Conservation (phyloP, 768 basidiomycete species). For the Mycena olivaceomarginata region DNA sequence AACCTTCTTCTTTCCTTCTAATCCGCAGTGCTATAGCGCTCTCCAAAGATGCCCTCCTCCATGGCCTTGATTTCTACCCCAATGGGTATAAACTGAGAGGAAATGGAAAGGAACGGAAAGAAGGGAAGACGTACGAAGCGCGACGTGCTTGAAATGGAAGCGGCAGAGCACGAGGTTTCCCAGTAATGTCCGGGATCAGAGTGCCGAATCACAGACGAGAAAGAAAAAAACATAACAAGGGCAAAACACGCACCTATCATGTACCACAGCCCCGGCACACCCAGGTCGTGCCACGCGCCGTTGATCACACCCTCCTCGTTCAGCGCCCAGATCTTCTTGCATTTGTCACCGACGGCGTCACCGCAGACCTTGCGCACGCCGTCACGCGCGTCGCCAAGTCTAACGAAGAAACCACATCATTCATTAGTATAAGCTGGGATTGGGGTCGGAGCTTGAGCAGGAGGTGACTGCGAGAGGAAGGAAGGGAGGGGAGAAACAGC, state of each 20-base stretch:
- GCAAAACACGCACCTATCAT: conserved; percentile 64
- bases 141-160: conserved; percentile 81
- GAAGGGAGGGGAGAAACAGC: not conserved
- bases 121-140: conserved; percentile 72
- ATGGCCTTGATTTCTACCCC: conserved; percentile 81
- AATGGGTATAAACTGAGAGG: no score
- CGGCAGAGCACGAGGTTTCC: conserved; percentile 77
- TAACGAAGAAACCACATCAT: conserved; percentile 52
- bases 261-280: conserved; percentile 73
- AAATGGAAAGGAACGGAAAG: not conserved
- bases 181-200: conserved; percentile 30
- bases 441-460: no score
- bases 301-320: conserved; percentile 80
- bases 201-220: not conserved
- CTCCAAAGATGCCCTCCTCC: conserved; percentile 69
- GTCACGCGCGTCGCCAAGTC: conserved; percentile 65
- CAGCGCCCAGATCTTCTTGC: conserved; percentile 77
- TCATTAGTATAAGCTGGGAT: no score
- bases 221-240: conserved; percentile 42
- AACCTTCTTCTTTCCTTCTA: no score
- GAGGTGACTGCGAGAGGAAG: no score
- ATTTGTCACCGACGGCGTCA: conserved; percentile 62
- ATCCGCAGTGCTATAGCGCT: conserved; percentile 43
- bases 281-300: conserved; percentile 70
- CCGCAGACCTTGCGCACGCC: conserved; percentile 67